Evolutionary conservation across 1,284 basidiomycete species (phyloP), one percentile per base, ranked within the genome.

Genomic region (Xerocomus subilludens): DNA sequence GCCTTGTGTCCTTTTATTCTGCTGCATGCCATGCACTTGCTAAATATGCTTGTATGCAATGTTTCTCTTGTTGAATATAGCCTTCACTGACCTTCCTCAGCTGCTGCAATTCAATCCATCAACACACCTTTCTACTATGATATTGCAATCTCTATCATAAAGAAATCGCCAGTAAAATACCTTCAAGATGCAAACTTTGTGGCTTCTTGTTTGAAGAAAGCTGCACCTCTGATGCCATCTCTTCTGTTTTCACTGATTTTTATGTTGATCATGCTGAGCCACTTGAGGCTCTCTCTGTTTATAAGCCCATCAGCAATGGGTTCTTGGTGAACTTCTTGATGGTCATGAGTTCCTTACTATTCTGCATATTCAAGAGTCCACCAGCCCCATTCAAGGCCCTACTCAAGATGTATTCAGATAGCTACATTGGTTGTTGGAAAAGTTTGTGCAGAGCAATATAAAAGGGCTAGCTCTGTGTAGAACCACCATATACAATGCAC

Each of bases 21-120:
- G 53, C 53, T 55, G 53, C n/a, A 30, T 55, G 53, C n/a, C 53
- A 55, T 55, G 53, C 53, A 55, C n/a, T n/a, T n/a, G n/a, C n/a
- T n/a, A n/a, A n/a, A n/a, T n/a, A n/a, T n/a, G n/a, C n/a, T n/a
- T n/a, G n/a, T n/a, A n/a, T n/a, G n/a, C n/a, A n/a, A n/a, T n/a
- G n/a, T n/a, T n/a, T n/a, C n/a, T n/a, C n/a, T n/a, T n/a, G n/a
- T n/a, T n/a, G n/a, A n/a, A n/a, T n/a, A n/a, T n/a, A n/a, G n/a
- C n/a, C n/a, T n/a, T n/a, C n/a, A n/a, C n/a, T n/a, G n/a, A n/a
- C n/a, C n/a, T n/a, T n/a, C n/a, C n/a, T n/a, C n/a, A n/a, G n/a
- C n/a, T n/a, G n/a, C n/a, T n/a, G n/a, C n/a, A 18, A 30, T 55
- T 55, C 53, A 55, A 30, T 55, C 53, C n/a, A 30, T 55, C 53